Percentiles rank a stretch among this genome's conserved stretches.
phyloP scores from a whole-genome alignment of 2,329 filamentous ascomycete species.

The Arthroderma uncinatum region DNA sequence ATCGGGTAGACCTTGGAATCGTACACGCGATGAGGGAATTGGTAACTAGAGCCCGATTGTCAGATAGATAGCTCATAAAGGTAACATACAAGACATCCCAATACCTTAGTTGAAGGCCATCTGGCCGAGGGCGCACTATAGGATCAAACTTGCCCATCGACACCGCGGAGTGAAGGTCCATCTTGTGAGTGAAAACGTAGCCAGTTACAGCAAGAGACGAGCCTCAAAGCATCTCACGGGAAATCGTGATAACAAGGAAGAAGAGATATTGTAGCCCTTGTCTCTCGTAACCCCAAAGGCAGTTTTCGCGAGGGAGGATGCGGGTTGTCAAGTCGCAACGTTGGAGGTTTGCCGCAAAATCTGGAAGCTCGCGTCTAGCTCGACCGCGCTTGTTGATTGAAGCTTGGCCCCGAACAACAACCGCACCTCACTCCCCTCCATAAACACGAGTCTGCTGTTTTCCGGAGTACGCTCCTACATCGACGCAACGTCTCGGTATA shows the following conservation, averaged over 20 bases:
- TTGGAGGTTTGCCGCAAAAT: not conserved
- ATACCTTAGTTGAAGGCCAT: conserved; percentile 36
- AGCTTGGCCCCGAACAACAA: conserved; percentile 1
- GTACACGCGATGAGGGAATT: conserved; percentile 48
- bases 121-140: conserved; percentile 29
- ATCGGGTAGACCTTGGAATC: conserved; percentile 48
- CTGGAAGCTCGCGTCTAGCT: not conserved
- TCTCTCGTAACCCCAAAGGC: not conserved
- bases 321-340: not conserved
- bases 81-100: not conserved
- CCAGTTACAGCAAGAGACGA: not conserved
- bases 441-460: not conserved
- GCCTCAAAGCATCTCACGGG: not conserved
- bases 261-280: not conserved
- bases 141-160: conserved; percentile 19
- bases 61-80: not conserved
- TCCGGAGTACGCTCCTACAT: not conserved
- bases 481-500: not conserved
- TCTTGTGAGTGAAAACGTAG: not conserved
- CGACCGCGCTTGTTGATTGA: conserved; percentile 1
- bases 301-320: not conserved
- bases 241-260: not conserved
- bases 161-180: not conserved
- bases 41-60: conserved; percentile 39
- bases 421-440: not conserved